These are phyloP conservation scores for Leishmania aethiopica DNA, from an alignment of 208 protist species.

Conservation along the genomic window DNA sequence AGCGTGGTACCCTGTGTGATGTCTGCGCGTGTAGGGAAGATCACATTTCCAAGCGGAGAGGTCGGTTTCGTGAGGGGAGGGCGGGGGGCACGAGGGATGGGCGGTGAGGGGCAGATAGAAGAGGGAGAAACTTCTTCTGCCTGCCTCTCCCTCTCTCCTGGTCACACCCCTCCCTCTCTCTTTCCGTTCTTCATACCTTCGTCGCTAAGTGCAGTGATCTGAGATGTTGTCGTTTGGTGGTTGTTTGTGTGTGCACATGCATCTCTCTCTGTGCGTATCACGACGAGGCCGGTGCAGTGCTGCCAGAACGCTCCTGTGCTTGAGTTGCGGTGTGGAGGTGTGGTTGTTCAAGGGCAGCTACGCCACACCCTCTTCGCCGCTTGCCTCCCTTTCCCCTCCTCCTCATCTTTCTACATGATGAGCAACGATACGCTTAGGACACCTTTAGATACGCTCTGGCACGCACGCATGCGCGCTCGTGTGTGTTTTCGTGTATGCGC, in stretches of 20 bases:
- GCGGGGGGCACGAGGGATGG: background rate
- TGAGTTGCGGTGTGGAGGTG: background rate
- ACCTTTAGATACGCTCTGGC: conserved; percentile 25
- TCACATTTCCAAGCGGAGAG: conserved; percentile 46
- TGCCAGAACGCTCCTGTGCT: background rate
- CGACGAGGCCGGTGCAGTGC: background rate
- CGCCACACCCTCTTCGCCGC: too few species aligned
- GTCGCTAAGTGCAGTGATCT: conserved; percentile 43
- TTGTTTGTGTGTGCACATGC: background rate
- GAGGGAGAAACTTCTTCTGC: background rate
- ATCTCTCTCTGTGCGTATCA: conserved; percentile 1
- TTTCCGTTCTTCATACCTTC: conserved; percentile 20
- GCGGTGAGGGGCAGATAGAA: background rate
- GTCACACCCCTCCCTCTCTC: background rate
- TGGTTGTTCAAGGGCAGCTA: background rate
- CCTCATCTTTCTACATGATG: conserved; percentile 5
- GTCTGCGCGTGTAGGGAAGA: conserved; percentile 11
- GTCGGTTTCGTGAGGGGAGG: conserved; percentile 1
- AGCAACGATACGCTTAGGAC: conserved; percentile 32
- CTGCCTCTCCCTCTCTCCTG: background rate
- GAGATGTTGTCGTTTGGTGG: conserved; percentile 13
- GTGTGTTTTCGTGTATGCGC: background rate
- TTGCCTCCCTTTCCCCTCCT: background rate
- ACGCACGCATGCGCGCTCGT: background rate
- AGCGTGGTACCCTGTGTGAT: background rate